These are phyloP conservation scores for Fraxinus dipetala DNA, from an alignment of 305 asterid genomes.

Conservation along the genomic window DNA sequence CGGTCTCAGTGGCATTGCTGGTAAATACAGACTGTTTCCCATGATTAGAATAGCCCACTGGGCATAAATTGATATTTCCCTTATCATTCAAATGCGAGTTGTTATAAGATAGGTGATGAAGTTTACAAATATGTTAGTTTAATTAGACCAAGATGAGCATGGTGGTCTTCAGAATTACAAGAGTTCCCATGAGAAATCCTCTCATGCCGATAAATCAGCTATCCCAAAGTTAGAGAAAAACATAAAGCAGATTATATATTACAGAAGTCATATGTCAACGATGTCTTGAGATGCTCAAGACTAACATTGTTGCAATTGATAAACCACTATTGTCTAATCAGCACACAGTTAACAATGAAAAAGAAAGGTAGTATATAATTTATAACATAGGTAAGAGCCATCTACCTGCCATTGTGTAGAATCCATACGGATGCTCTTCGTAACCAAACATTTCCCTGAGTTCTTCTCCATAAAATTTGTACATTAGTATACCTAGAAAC, in stretches of 20 bases:
- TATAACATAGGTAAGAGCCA: slow-evolving; percentile 12
- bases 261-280: not conserved
- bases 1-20: not conserved
- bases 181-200: not conserved
- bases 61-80: not conserved
- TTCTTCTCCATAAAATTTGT: slow-evolving; percentile 93
- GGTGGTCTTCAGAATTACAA: not conserved
- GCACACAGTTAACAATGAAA: not conserved
- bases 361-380: not conserved
- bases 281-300: slow-evolving; percentile 9
- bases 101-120: not conserved
- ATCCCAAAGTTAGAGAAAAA: not conserved
- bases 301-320: not conserved
- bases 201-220: not conserved
- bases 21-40: not conserved
- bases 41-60: not conserved
- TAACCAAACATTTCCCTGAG: slow-evolving; percentile 98
- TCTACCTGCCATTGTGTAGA: slow-evolving; percentile 94
- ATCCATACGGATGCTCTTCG: slow-evolving; percentile 96
- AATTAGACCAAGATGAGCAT: not conserved
- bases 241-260: not conserved
- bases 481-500: slow-evolving; percentile 86
- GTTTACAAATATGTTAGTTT: not conserved
- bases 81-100: not conserved
- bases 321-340: not conserved